Base-by-base conservation (phyloP, 2,329 filamentous ascomycete genomes). In the Paraphoma sp. region DNA sequence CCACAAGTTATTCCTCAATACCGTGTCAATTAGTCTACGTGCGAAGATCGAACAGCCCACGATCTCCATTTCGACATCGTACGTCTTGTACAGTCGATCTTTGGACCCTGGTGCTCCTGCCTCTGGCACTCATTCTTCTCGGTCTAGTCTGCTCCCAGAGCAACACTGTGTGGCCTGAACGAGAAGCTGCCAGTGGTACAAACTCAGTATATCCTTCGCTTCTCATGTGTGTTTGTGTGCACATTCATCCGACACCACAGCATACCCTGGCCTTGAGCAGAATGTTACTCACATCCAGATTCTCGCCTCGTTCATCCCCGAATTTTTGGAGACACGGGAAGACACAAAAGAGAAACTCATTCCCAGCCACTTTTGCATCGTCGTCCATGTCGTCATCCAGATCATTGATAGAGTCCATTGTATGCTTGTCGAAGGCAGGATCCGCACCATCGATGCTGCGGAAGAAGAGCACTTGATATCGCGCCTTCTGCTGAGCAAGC, bases 1-100 rank as follows among this genome's bases (percentile, higher is more conserved):
- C 86, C 92, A 93, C 86, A 85, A 87, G 81, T 70, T 69, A 64
- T 65, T 71, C 60, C 60, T 84, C 90, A 86, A 86, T 94, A 88
- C 87, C 86, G 87, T 93, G 91, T 88, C 89, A 88, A 95, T 93
- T 88, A 95, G 93, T 97, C 93, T 73, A 91, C 88, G 90, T 96
- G 93, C 93, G 91, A 83, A 97, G 84, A 97, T 85, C 65, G 68
- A 84, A 68, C 65, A 65, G 71, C 72, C 58, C 63, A 59, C 57
- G 65, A 60, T 45, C 51, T 62, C 66, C 67, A 65, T 64, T 40
- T 64, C 65, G 65, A 62, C 58, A 54, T 57, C 58, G 65, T 64
- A 62, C 73, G 73, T 76, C 62, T 74, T 76, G 73, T 74, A 65
- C 63, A 45, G 63, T 64, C 62, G 64, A 54, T 53, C 55, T 41